Conservation (phyloP, 352 stramenopile species). For the Saprolegnia diclina region DNA sequence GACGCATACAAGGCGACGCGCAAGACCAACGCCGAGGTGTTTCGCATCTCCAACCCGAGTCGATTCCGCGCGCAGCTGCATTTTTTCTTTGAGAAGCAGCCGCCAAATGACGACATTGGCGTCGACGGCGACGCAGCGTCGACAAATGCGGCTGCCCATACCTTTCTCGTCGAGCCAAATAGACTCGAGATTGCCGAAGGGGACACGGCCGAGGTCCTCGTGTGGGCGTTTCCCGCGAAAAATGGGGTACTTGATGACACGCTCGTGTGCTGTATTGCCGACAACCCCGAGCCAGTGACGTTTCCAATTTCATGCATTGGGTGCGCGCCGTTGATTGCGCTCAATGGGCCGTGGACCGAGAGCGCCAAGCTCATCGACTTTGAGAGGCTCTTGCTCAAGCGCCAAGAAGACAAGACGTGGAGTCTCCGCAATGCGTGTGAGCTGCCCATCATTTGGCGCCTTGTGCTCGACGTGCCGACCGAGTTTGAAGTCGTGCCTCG, state of each 20-base stretch:
- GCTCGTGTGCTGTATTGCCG: conserved; percentile 83
- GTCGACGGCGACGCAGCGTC: conserved; percentile 1
- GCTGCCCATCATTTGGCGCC: conserved; percentile 69
- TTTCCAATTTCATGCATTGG: conserved; percentile 87
- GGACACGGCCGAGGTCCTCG: conserved; percentile 86
- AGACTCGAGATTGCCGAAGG: conserved; percentile 73
- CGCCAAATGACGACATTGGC: conserved; percentile 11
- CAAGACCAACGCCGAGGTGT: conserved; percentile 81
- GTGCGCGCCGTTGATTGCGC: conserved; percentile 61
- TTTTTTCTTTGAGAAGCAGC: conserved; percentile 37
- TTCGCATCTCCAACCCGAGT: conserved; percentile 89
- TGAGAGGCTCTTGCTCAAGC: conserved; percentile 85
- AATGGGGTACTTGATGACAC: conserved; percentile 62
- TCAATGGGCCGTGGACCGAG: conserved; percentile 81
- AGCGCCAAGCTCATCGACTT: conserved; percentile 79
- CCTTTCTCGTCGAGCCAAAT: conserved; percentile 74
- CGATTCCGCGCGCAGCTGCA: conserved; percentile 67
- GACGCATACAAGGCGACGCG: conserved; percentile 26
- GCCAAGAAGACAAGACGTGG: conserved; percentile 83
- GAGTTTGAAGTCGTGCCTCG: conserved; percentile 72
- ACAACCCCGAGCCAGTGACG: conserved; percentile 86
- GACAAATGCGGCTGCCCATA: conserved; percentile 26
- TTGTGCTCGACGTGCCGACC: conserved; percentile 35
- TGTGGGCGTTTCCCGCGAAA: conserved; percentile 85
- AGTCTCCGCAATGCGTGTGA: conserved; percentile 77